Conservation (phyloP, 1,284 basidiomycete genomes). For the Tilletia walkeri region DNA sequence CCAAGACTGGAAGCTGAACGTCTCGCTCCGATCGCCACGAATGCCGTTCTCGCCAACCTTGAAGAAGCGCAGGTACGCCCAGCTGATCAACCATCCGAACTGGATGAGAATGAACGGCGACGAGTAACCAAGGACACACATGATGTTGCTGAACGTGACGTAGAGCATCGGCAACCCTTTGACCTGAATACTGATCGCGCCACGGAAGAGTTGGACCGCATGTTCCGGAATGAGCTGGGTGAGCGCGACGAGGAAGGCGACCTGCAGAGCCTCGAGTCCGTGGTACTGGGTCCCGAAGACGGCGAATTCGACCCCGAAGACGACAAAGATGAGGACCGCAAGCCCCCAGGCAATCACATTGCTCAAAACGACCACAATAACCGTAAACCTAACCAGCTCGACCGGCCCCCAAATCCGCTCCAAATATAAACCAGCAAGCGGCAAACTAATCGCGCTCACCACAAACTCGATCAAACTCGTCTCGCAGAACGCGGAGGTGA, state of each 20-base stretch:
- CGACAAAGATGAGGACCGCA: constrained; percentile 39
- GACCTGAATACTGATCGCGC: constrained; percentile 78
- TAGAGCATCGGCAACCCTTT: constrained; percentile 94
- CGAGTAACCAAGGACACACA: constrained; percentile 82
- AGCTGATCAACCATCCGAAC: constrained; percentile 94
- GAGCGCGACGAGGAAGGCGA: constrained; percentile 86
- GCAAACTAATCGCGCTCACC: constrained; percentile 69
- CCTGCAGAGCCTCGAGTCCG: constrained; percentile 88
- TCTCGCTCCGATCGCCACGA: constrained; percentile 85
- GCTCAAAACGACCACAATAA: constrained; percentile 61
- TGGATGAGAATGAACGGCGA: constrained; percentile 95
- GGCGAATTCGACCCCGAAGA: constrained; percentile 39
- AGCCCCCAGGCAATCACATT: constrained; percentile 49
- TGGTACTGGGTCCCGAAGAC: constrained; percentile 79
- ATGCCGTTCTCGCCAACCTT: constrained; percentile 70
- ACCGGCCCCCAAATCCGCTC: constrained; percentile 87
- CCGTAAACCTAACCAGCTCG: constrained; percentile 82
- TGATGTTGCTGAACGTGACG: constrained; percentile 82
- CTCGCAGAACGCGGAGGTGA: constrained; percentile 84
- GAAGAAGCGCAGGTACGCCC: constrained; percentile 94
- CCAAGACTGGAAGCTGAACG: constrained; percentile 92
- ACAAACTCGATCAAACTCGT: constrained; percentile 77
- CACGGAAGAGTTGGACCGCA: constrained; percentile 81
- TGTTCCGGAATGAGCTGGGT: constrained; percentile 97
- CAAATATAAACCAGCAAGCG: constrained; percentile 80